These are phyloP conservation scores for Diaporthe longicolla DNA, from an alignment of 2,329 filamentous ascomycete genomes.

Conservation along the genomic window DNA sequence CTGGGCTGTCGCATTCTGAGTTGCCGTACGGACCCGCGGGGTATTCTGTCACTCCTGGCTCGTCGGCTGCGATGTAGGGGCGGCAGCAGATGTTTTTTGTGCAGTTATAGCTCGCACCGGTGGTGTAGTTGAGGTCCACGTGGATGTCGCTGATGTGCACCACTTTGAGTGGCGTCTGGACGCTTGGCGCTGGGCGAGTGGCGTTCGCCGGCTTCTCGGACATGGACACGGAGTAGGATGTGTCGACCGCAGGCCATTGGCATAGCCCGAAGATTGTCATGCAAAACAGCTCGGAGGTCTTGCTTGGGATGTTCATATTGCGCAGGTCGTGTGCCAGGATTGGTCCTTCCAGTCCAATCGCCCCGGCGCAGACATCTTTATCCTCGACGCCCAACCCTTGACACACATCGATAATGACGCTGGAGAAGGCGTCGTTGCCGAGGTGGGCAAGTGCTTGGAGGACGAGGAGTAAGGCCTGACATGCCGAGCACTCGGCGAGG, in stretches of 20 bases:
- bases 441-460: conserved; percentile 39
- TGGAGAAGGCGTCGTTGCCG: conserved; percentile 52
- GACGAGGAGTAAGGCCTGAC: conserved; percentile 36
- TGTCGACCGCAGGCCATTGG: conserved; percentile 60
- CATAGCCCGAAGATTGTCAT: conserved; percentile 68
- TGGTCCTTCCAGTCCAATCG: conserved; percentile 66
- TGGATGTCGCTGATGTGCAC: conserved; percentile 74
- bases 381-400: conserved; percentile 59
- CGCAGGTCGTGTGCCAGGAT: conserved; percentile 65
- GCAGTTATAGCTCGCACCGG: conserved; percentile 68
- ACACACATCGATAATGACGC: conserved; percentile 55
- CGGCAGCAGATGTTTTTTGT: conserved; percentile 73
- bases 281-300: conserved; percentile 66
- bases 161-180: conserved; percentile 63
- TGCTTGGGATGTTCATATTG: conserved; percentile 62
- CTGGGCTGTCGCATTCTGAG: conserved; percentile 66
- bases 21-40: conserved; percentile 69
- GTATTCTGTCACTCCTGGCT: conserved; percentile 61
- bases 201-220: conserved; percentile 54
- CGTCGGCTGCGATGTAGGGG: conserved; percentile 61
- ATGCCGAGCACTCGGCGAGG: conserved; percentile 39
- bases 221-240: conserved; percentile 61
- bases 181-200: conserved; percentile 57
- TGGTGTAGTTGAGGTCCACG: conserved; percentile 67
- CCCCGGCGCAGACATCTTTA: conserved; percentile 68